phyloP scores from a whole-genome alignment of 2,329 filamentous ascomycete genomes.

The Fusarium nygamai region DNA sequence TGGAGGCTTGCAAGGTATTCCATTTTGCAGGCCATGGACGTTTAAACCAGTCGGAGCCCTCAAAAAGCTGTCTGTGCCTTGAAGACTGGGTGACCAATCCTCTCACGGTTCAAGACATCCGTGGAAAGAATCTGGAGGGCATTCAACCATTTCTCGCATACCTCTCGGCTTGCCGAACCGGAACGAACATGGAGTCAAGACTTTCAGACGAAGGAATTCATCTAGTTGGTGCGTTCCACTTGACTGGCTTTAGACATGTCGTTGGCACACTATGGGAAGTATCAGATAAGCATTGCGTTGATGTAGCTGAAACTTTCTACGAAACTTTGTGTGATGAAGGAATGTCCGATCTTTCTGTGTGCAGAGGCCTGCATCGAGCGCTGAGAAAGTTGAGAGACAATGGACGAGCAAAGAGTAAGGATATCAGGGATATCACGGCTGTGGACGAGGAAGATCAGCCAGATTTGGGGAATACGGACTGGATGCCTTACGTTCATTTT shows the following conservation, averaged over 20 bases:
- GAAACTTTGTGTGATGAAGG: background rate
- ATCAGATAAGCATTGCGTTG: background rate
- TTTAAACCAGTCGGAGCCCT: fast-evolving
- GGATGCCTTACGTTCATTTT: background rate
- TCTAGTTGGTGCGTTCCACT: background rate
- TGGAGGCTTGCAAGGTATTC: background rate
- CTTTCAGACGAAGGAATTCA: background rate
- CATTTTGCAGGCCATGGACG: background rate
- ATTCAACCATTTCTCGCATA: background rate
- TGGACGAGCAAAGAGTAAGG: background rate
- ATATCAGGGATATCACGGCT: background rate
- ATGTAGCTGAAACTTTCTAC: background rate
- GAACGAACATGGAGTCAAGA: background rate
- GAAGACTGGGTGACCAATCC: background rate
- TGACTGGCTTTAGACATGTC: background rate
- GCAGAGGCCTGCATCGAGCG: background rate
- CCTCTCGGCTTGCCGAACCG: background rate
- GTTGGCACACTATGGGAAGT: background rate
- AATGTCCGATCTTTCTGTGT: background rate
- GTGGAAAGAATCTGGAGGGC: background rate
- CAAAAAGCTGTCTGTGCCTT: background rate
- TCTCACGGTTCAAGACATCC: background rate
- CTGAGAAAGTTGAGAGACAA: background rate
- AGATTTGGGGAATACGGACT: background rate
- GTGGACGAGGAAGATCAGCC: background rate